These are phyloP conservation scores for Torulaspora maleeae DNA, from an alignment of 805 yeast genomes.

Conservation along the genomic window DNA sequence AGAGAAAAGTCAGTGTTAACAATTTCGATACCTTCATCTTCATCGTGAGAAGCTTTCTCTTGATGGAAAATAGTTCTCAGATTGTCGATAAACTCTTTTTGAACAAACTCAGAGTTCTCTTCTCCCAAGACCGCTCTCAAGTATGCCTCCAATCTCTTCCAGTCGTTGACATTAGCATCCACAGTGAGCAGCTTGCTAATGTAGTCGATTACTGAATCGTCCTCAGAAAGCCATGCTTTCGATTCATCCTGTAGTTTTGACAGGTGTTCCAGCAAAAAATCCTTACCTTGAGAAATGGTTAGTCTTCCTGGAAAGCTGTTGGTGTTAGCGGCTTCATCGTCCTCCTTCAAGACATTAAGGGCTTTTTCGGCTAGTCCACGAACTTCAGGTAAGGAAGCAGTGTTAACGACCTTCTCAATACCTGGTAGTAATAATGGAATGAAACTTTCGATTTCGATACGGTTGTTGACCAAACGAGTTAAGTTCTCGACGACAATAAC, in stretches of 20 bases:
- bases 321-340: conserved; percentile 47
- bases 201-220: conserved; percentile 42
- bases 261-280: conserved; percentile 37
- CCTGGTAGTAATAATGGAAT: conserved; percentile 91
- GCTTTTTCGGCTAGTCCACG: conserved; percentile 91
- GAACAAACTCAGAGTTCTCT: conserved; percentile 35
- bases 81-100: conserved; percentile 41
- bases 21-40: conserved; percentile 79
- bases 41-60: conserved; percentile 45
- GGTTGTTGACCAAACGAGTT: conserved; percentile 91
- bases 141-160: conserved; percentile 57
- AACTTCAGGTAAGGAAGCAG: conserved; percentile 94
- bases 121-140: conserved; percentile 41
- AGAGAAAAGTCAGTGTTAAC: conserved; percentile 92
- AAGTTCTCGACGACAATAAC: conserved; percentile 93
- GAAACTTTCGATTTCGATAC: conserved; percentile 81
- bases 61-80: conserved; percentile 52
- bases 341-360: conserved; percentile 70
- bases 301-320: conserved; percentile 78
- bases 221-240: conserved; percentile 30
- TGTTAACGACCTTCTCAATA: conserved; percentile 76
- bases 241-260: conserved; percentile 5
- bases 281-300: conserved; percentile 47
- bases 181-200: conserved; percentile 50
- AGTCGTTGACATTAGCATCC: conserved; percentile 69